Conservation (phyloP, 192 early-diverging fungal genomes). For the Allomyces javanicus region DNA sequence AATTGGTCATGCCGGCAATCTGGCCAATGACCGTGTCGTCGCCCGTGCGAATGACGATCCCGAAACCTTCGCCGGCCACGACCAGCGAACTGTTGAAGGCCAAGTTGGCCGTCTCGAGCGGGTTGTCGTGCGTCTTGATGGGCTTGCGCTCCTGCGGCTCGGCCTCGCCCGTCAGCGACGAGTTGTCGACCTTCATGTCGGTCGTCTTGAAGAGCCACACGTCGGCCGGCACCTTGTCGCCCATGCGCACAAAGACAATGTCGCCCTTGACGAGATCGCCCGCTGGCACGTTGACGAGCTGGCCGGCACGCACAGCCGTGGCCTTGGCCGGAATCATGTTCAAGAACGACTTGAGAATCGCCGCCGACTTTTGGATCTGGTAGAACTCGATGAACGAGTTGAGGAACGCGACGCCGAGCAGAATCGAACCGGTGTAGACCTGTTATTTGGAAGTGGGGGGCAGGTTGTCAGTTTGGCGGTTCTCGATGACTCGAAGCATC, state of each 20-base stretch:
- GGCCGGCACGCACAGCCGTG: slow-evolving; percentile 56
- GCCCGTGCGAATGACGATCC: slow-evolving; percentile 80
- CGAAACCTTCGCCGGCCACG: slow-evolving; percentile 70
- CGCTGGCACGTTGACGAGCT: slow-evolving; percentile 43
- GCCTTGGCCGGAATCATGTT: slow-evolving; percentile 76
- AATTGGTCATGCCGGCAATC: slow-evolving; percentile 68
- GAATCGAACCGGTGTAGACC: slow-evolving; percentile 75
- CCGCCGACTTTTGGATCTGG: slow-evolving; percentile 74
- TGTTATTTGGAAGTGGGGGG: slow-evolving; percentile 12
- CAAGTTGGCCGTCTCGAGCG: slow-evolving; percentile 81
- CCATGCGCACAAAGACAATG: slow-evolving; percentile 69
- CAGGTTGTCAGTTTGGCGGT: not conserved
- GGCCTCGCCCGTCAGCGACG: slow-evolving; percentile 84
- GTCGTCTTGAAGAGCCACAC: slow-evolving; percentile 51
- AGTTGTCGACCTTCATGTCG: slow-evolving; percentile 94
- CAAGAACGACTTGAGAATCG: slow-evolving; percentile 75
- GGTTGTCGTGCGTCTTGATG: slow-evolving; percentile 50
- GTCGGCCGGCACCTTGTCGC: slow-evolving; percentile 92
- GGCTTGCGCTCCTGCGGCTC: slow-evolving; percentile 69
- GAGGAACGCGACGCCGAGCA: slow-evolving; percentile 67
- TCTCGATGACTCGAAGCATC: slow-evolving; percentile 1
- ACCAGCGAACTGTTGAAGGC: slow-evolving; percentile 76
- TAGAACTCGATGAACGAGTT: slow-evolving; percentile 87
- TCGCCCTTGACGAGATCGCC: slow-evolving; percentile 66
- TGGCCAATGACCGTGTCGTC: slow-evolving; percentile 88